Base-by-base conservation (phyloP, 441 rosid genomes). In the Cnidoscolus chayamansa region DNA sequence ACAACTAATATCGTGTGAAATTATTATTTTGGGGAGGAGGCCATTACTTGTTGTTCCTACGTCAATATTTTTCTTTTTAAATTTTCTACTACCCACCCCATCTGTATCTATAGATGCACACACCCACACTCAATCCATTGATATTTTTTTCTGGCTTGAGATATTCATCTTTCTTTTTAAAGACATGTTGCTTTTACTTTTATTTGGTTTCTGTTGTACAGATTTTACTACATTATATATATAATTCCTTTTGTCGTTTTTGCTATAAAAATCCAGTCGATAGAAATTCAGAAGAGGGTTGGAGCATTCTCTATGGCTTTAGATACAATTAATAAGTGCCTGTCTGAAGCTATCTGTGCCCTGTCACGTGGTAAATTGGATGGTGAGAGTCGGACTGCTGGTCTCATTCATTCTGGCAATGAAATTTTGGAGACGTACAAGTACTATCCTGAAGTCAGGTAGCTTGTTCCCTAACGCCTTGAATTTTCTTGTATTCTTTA, bases 221-320 rank as follows among this genome's bases (percentile, higher is more conserved):
- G 35, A 45, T 53, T 58, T 54, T 65, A 49, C 30, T 65, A 15
- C 54, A 30, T 61, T 32, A 64, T 51, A 37, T 58, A 43, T 71
- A 13, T 48, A 68, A 12, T 69, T 66, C 20, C 65, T 37, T 66
- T 69, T 57, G 66, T 19, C 74, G 59, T 35, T 12, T 45, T 81
- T 63, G 48, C 57, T 11, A 15, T 63, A 60, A 43, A 74, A 71
- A 70, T 54, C 65, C 85, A 93, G 97, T 86, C 99, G 8, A 85
- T 92, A 75, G 99, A 94, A 77, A 86, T 90, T 80, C 96, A 85
- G 80, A 90, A 91, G 87, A 86, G 97, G 79, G 84, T 91, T 74
- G 98, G 99, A 62, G 98, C 97, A 13, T 92, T 94, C 78, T 80
- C 97, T 13, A 83, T 90, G 86, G 99, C 99, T 13, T 65, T 92